phyloP scores from a whole-genome alignment of 345 rosid species.

The Rubroshorea leprosula region DNA sequence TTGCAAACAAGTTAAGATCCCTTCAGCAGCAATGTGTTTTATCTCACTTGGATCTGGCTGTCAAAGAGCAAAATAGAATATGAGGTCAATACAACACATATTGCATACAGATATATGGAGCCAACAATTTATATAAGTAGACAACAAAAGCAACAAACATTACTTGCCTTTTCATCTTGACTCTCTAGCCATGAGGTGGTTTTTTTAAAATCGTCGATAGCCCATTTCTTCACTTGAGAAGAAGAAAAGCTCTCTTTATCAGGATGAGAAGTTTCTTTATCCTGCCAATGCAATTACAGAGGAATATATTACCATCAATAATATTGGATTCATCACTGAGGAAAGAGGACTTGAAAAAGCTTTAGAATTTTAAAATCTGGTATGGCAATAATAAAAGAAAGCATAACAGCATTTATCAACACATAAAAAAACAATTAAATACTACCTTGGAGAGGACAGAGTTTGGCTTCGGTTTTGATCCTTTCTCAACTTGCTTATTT shows the following conservation, averaged over 20 bases:
- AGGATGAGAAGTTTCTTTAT: constrained; percentile 21
- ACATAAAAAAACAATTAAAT: constrained; percentile 4
- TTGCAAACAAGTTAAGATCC: constrained; percentile 84
- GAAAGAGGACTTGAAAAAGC: neutral
- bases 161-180: constrained; percentile 76
- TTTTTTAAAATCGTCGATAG: constrained; percentile 52
- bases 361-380: constrained; percentile 12
- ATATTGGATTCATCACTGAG: too few relatives aligned
- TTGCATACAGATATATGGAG: neutral
- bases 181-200: constrained; percentile 78
- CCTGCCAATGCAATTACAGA: constrained; percentile 32
- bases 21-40: constrained; percentile 74
- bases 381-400: neutral
- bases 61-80: constrained; percentile 17
- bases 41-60: constrained; percentile 82
- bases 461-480: constrained; percentile 31
- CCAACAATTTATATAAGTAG: neutral
- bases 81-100: constrained; percentile 9
- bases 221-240: constrained; percentile 68
- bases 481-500: constrained; percentile 40
- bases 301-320: constrained; percentile 2
- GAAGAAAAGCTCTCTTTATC: constrained; percentile 34
- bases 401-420: neutral
- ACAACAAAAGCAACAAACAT: constrained; percentile 7
- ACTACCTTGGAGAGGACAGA: constrained; percentile 46